Percentiles rank a stretch among this genome's conserved stretches.
Evolutionary conservation across 2,329 filamentous ascomycete genomes (phyloP).

Genomic region (Aspergillus spinulosporus): DNA sequence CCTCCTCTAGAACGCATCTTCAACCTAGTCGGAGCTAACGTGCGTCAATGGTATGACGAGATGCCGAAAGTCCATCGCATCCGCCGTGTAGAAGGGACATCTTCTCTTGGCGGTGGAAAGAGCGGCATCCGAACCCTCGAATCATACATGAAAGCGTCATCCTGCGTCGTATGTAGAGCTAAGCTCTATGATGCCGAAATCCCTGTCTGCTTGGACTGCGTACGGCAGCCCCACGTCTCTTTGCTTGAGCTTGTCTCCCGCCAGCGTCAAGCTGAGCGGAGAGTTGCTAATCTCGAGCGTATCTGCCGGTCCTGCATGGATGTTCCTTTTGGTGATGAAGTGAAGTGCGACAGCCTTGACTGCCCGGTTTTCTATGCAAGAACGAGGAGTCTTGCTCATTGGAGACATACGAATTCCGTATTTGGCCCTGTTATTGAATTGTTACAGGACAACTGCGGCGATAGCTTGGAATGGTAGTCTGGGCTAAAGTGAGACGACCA

Average conservation of each 20-base stretch:
- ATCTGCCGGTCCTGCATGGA: constrained; percentile 81
- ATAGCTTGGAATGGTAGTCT: constrained; percentile 40
- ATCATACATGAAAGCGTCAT: constrained; percentile 80
- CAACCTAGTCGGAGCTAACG: constrained; percentile 90
- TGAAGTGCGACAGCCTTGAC: constrained; percentile 86
- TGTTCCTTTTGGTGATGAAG: constrained; percentile 69
- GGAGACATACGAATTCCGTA: constrained; percentile 38
- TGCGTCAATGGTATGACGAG: constrained; percentile 89
- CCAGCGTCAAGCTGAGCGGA: constrained; percentile 64
- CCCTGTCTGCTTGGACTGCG: constrained; percentile 44
- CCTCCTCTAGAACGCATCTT: constrained; percentile 95
- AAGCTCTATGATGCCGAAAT: constrained; percentile 53
- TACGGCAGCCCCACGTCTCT: constrained; percentile 52
- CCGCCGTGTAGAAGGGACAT: constrained; percentile 57
- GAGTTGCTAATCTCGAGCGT: constrained; percentile 62
- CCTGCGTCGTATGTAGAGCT: constrained; percentile 73
- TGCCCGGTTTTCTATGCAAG: constrained; percentile 82
- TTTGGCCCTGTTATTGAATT: constrained; percentile 40
- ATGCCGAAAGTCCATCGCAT: constrained; percentile 89
- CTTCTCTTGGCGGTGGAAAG: constrained; percentile 30
- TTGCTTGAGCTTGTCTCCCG: constrained; percentile 64
- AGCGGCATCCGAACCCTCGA: constrained; percentile 74
- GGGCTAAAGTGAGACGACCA: no score
- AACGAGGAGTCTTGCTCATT: constrained; percentile 39
- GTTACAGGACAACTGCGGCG: constrained; percentile 37